Base-by-base conservation (phyloP, 768 basidiomycete species). In the Chalciporus pseudorubinellus region DNA sequence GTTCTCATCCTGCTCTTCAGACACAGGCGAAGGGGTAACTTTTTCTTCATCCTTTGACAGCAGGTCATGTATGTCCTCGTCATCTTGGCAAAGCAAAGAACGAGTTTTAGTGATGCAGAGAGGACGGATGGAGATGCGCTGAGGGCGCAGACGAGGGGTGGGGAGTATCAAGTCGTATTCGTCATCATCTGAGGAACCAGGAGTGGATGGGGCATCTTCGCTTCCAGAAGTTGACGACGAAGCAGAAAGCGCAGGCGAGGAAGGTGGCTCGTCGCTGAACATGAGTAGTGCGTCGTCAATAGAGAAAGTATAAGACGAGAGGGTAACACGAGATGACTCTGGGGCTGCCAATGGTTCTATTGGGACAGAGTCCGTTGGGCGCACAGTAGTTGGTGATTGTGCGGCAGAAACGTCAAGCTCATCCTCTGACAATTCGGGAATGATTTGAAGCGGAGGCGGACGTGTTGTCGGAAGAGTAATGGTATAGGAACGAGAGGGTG, bases 131-230 rank as follows among this genome's bases (percentile, higher is more conserved):
- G 78, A 71, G 2, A 74, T 66, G 13, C 71, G 72, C 28, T 74
- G 72, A 2, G 77, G 74, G 44, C 71, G 72, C 51, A 72, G 63
- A 50, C 67, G 69, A 12, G 63, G 70, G 21, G 45, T 60, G 22
- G 53, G 52, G 29, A 56, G 46, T 3, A 22, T 18, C 3, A 56
- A 22, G 36, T 52, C 34, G 51, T 36, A 52, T 43, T 66, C 74
- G 49, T 83, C 82, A 53, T 82, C 78, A 57, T 85, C 83, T 3
- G 82, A 83, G 2, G 78, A 69, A 1, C 74, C 65, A 16, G 85
- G 83, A 1, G 84, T 84, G n/a, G 64, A 47, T 10, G 70, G 78
- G 34, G 77, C 69, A 38, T 64, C 64, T 6, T 73, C 70, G 34
- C 75, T 76, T 0, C 72, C 74, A 4, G 77, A 63, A n/a, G 70